These are phyloP conservation scores for Takakia lepidozioides DNA, from an alignment of 225 moss, liverwort and hornwort species.

Conservation along the genomic window DNA sequence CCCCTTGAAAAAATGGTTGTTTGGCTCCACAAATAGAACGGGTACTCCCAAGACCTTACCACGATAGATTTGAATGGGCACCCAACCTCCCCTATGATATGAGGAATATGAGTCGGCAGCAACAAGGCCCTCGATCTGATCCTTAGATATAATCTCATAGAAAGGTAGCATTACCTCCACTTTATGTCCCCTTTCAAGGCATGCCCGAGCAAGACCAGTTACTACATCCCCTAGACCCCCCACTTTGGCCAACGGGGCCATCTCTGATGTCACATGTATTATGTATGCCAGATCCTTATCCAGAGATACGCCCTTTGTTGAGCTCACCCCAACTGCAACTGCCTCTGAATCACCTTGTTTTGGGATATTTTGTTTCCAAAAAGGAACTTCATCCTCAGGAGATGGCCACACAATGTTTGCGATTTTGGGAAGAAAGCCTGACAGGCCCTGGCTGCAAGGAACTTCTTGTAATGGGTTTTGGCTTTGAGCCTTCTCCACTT, in stretches of 20 bases:
- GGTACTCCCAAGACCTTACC: constrained; percentile 36
- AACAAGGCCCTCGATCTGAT: constrained; percentile 18
- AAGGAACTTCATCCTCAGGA: constrained; percentile 22
- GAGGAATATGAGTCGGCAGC: constrained; percentile 26
- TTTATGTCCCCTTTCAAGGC: constrained; percentile 37
- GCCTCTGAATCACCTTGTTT: constrained; percentile 1
- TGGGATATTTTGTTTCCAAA: constrained; percentile 24
- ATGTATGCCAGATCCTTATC: constrained; percentile 18
- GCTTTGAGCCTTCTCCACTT: too few species aligned
- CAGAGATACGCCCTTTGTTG: constrained; percentile 1
- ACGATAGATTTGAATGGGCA: constrained; percentile 18
- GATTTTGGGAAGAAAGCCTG: constrained; percentile 10
- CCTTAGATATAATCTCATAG: constrained; percentile 24
- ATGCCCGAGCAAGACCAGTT: constrained; percentile 38
- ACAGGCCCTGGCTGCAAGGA: too few species aligned
- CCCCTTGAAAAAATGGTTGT: constrained; percentile 33
- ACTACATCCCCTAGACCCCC: constrained; percentile 45
- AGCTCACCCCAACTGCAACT: constrained; percentile 1
- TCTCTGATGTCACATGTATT: constrained; percentile 39
- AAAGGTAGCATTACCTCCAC: constrained; percentile 41
- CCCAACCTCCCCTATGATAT: constrained; percentile 29
- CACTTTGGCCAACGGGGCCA: constrained; percentile 47
- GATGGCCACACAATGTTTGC: constrained; percentile 27
- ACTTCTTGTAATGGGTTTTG: too few species aligned
- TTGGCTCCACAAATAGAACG: constrained; percentile 24